Conservation (phyloP, 1,284 basidiomycete species). For the Rhodotorula glutinis region DNA sequence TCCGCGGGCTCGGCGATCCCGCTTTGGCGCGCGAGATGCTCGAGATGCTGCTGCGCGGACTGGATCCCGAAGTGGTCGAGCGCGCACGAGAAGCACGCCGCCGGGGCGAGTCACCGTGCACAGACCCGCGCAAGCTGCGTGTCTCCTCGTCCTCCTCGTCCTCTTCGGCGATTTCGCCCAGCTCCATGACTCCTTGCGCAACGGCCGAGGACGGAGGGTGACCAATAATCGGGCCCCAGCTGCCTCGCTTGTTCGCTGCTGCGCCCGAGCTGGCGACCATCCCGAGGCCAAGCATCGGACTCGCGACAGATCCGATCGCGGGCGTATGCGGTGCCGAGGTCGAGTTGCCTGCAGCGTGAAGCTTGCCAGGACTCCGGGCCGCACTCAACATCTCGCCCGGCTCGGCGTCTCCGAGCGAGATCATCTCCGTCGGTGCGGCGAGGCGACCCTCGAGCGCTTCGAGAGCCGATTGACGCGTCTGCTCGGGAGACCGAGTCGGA, state of each 20-base stretch:
- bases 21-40: conserved; percentile 4
- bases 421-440: conserved; percentile 34
- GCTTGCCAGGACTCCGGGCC: conserved; percentile 21
- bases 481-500: conserved; percentile 10
- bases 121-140: background rate
- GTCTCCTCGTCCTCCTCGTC: conserved; percentile 38
- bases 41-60: conserved; percentile 8
- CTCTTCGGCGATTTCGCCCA: conserved; percentile 37
- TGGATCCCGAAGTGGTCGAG: conserved; percentile 13
- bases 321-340: conserved; percentile 3
- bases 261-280: background rate
- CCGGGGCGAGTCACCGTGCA: background rate
- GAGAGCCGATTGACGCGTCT: conserved; percentile 33
- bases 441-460: conserved; percentile 40
- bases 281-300: conserved; percentile 39
- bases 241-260: conserved; percentile 19
- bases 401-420: conserved; percentile 31
- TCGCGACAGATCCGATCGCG: conserved; percentile 3
- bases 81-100: background rate
- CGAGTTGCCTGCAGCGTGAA: background rate
- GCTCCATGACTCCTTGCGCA: conserved; percentile 34
- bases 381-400: conserved; percentile 33
- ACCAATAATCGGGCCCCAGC: conserved; percentile 27
- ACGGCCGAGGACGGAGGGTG: conserved; percentile 11
- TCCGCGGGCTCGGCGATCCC: conserved; percentile 16